These are phyloP conservation scores for Apostasia shenzhenica DNA, from an alignment of 106 monocot genomes.

Conservation along the genomic window DNA sequence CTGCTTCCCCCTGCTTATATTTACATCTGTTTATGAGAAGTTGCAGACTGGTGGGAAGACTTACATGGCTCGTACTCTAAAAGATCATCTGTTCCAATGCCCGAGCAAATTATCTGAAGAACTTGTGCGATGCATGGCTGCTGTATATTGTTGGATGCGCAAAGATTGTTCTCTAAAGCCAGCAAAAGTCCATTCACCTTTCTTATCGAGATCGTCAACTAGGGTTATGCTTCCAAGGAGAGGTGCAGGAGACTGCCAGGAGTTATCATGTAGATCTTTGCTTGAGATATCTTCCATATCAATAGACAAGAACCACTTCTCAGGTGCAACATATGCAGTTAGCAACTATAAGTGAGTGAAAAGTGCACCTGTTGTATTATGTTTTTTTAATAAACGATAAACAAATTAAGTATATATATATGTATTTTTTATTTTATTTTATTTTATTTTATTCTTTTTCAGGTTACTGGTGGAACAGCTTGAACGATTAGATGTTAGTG, in stretches of 20 bases:
- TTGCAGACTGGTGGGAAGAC: slow-evolving; percentile 26
- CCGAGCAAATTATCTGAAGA: slow-evolving; percentile 84
- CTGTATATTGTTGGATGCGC: slow-evolving; percentile 43
- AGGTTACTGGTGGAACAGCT: slow-evolving; percentile 71
- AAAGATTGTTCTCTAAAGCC: slow-evolving; percentile 21
- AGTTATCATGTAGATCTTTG: slow-evolving; percentile 14
- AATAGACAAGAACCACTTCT: slow-evolving; percentile 38
- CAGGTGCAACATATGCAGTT: slow-evolving; percentile 42
- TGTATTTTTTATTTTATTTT: not conserved
- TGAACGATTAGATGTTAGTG: slow-evolving; percentile 50
- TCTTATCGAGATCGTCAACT: slow-evolving; percentile 58
- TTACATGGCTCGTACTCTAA: slow-evolving; percentile 43
- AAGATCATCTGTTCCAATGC: slow-evolving; percentile 53
- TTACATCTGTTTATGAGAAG: slow-evolving; percentile 20
- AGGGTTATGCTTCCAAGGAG: slow-evolving; percentile 31
- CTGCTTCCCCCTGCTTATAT: too few species aligned
- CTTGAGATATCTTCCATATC: slow-evolving; percentile 48
- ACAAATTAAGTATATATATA: not conserved
- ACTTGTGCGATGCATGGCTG: slow-evolving; percentile 74
- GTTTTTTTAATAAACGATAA: not conserved
- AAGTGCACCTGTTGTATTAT: not conserved
- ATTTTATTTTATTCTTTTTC: slow-evolving; percentile 7
- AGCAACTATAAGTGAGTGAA: slow-evolving; percentile 49
- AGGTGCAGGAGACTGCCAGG: slow-evolving; percentile 19
- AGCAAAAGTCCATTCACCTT: slow-evolving; percentile 22